These are phyloP conservation scores for Colletotrichum liriopes DNA, from an alignment of 2,329 filamentous ascomycete genomes.

Conservation along the genomic window DNA sequence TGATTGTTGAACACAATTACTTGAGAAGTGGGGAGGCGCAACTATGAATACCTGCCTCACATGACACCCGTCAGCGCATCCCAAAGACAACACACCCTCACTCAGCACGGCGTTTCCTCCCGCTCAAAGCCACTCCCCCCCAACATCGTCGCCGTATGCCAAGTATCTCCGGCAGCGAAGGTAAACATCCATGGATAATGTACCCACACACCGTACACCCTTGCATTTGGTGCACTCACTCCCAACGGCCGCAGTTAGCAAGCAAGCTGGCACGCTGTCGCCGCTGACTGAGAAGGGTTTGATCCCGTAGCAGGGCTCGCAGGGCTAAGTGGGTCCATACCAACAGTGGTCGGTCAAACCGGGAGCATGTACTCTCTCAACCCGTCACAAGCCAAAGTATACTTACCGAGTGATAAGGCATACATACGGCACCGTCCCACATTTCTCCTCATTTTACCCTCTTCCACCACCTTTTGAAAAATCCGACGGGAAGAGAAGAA, in stretches of 20 bases:
- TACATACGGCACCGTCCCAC: background rate
- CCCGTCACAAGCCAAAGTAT: background rate
- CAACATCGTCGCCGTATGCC: conserved; percentile 1
- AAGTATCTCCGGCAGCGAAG: conserved; percentile 31
- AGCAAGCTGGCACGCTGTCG: conserved; percentile 8
- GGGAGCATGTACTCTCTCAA: background rate
- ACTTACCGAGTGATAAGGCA: conserved; percentile 7
- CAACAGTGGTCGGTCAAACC: conserved; percentile 3
- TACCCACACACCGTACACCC: conserved; percentile 29
- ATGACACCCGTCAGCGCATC: background rate
- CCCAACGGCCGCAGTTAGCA: conserved; percentile 34
- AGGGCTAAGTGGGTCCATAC: conserved; percentile 13
- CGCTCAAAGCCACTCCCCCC: background rate
- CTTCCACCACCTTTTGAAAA: conserved; percentile 21
- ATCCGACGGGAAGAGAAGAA: conserved; percentile 20
- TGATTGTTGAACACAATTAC: background rate
- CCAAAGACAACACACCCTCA: background rate
- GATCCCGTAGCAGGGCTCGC: conserved; percentile 8
- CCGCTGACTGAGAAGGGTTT: conserved; percentile 17
- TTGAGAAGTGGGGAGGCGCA: background rate
- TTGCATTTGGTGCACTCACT: conserved; percentile 26
- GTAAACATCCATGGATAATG: conserved; percentile 18
- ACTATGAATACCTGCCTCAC: background rate
- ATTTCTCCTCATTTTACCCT: conserved; percentile 30
- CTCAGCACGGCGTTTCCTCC: no score